Percentiles rank a stretch among this genome's conserved stretches.
Evolutionary conservation across 768 basidiomycete species (phyloP).

Genomic region (Mycena rosella): DNA sequence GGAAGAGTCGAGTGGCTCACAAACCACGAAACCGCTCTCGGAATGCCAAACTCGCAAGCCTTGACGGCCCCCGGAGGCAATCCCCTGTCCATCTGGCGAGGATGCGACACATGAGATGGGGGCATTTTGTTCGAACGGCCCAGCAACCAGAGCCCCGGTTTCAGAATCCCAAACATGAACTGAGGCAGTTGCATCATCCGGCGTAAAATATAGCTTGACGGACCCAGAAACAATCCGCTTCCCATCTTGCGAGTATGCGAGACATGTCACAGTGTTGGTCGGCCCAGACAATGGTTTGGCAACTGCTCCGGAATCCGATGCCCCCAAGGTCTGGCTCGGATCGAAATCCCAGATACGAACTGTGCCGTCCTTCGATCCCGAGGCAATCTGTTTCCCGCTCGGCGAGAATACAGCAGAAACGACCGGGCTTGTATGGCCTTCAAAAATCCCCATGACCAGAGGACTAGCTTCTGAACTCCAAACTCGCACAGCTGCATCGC

Average conservation of each 20-base stretch:
- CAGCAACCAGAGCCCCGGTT: background rate
- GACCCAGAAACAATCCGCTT: background rate
- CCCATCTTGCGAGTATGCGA: background rate
- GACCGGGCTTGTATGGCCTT: background rate
- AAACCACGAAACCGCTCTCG: too few relatives aligned
- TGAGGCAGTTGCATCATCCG: background rate
- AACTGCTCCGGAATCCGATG: background rate
- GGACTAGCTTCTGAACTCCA: background rate
- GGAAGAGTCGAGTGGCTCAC: too few relatives aligned
- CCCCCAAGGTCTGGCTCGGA: background rate
- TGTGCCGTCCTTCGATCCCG: background rate
- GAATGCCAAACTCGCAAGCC: too few relatives aligned
- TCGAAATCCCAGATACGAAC: background rate
- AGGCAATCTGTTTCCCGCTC: background rate
- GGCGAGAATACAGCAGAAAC: background rate
- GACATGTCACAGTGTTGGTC: too few relatives aligned
- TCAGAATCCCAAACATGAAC: background rate
- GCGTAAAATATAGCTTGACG: background rate
- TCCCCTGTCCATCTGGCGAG: background rate
- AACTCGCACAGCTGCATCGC: too few relatives aligned
- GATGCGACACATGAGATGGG: background rate
- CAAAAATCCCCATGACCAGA: background rate
- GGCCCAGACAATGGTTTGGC: background rate
- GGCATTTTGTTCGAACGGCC: background rate
- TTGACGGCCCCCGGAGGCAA: too few relatives aligned